phyloP scores from a whole-genome alignment of 257 asterid species.

The Craterostigma plantagineum region DNA sequence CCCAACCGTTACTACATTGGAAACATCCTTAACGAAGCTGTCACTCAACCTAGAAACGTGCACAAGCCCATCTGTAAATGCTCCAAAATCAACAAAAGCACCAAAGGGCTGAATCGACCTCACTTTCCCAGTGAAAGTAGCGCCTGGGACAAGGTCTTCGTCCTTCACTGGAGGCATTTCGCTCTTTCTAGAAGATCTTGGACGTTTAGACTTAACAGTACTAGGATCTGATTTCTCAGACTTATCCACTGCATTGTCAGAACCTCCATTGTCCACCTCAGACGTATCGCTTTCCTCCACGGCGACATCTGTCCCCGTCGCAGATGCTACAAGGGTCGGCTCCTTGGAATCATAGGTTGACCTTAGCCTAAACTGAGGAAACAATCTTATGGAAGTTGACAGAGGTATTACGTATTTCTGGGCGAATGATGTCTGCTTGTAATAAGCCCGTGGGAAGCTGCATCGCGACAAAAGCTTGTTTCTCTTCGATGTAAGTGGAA shows the following conservation, averaged over 20 bases:
- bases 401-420: conserved; percentile 41
- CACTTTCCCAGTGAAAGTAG: conserved; percentile 82
- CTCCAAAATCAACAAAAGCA: conserved; percentile 94
- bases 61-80: conserved; percentile 90
- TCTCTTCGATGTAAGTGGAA: conserved; percentile 19
- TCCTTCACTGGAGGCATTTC: conserved; percentile 82
- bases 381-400: conserved; percentile 57
- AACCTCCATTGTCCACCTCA: conserved; percentile 18
- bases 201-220: conserved; percentile 27
- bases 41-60: conserved; percentile 82
- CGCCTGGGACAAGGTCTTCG: conserved; percentile 68
- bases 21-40: conserved; percentile 75
- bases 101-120: conserved; percentile 90
- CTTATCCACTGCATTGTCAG: conserved; percentile 21
- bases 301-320: conserved; percentile 61
- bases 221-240: conserved; percentile 19
- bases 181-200: conserved; percentile 56
- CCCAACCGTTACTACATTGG: conserved; percentile 63
- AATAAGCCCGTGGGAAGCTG: conserved; percentile 20
- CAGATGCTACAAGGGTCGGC: conserved; percentile 20
- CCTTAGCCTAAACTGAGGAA: conserved; percentile 57
- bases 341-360: conserved; percentile 23
- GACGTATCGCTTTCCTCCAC: conserved; percentile 44
- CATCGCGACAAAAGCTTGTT: conserved; percentile 26
- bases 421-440: conserved; percentile 25